phyloP scores from a whole-genome alignment of 2,329 filamentous ascomycete species.

The Colletotrichum sp. region DNA sequence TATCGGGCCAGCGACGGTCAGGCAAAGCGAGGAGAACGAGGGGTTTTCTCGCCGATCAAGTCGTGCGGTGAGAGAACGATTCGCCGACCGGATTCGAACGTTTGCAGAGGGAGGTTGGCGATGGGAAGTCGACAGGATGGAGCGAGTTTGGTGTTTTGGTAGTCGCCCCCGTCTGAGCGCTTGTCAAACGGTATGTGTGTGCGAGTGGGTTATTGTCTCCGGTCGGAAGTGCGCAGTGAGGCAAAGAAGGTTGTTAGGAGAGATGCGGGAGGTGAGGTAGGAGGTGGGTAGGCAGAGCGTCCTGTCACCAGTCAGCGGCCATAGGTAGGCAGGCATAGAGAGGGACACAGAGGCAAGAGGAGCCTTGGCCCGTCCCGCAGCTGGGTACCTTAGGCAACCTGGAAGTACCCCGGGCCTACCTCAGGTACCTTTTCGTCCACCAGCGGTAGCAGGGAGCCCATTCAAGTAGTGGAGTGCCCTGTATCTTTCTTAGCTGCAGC shows the following conservation, averaged over 20 bases:
- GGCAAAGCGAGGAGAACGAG: background rate
- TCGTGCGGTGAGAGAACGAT: background rate
- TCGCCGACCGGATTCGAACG: background rate
- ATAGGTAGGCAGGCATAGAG: background rate
- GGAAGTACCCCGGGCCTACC: background rate
- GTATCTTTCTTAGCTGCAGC: background rate
- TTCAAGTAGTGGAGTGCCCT: background rate
- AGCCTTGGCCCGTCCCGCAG: background rate
- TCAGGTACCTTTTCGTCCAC: background rate
- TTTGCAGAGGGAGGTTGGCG: background rate
- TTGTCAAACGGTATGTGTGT: constrained; percentile 22
- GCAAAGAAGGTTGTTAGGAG: constrained; percentile 8
- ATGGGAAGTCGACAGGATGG: constrained; percentile 9
- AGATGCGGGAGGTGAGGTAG: constrained; percentile 7
- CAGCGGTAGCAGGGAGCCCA: background rate
- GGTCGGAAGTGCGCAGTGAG: constrained; percentile 8
- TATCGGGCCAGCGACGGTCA: constrained; percentile 8
- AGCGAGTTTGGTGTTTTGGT: constrained; percentile 17
- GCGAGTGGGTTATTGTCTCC: constrained; percentile 9
- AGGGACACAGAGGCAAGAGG: background rate
- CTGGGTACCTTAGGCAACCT: background rate
- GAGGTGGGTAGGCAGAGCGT: background rate
- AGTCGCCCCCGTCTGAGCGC: constrained; percentile 19
- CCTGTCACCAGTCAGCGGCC: background rate
- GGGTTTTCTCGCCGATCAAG: background rate